These are phyloP conservation scores for Ascochyta lentis DNA, from an alignment of 2,329 filamentous ascomycete genomes.

Conservation along the genomic window DNA sequence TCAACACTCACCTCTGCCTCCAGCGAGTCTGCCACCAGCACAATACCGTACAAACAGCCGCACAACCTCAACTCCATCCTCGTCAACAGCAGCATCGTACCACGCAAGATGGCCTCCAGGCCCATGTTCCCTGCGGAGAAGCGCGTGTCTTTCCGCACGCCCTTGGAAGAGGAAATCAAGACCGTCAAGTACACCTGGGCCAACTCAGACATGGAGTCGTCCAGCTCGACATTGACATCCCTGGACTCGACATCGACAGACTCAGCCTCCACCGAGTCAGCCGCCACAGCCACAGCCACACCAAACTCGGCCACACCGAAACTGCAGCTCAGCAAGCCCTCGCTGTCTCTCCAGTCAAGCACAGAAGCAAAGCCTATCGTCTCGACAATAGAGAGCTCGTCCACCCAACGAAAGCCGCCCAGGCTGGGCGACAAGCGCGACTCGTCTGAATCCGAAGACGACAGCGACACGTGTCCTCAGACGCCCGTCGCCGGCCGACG, in stretches of 20 bases:
- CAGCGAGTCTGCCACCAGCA: conserved; percentile 45
- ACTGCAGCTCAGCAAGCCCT: conserved; percentile 18
- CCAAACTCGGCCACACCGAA: conserved; percentile 20
- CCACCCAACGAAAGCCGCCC: conserved; percentile 35
- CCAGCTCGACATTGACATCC: conserved; percentile 44
- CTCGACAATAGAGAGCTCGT: conserved; percentile 32
- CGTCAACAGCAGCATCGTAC: conserved; percentile 50
- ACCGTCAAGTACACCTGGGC: conserved; percentile 62
- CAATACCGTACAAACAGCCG: conserved; percentile 55
- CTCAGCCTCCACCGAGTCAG: conserved; percentile 17
- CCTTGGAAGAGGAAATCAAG: conserved; percentile 65
- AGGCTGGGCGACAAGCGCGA: conserved; percentile 53
- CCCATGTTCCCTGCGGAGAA: conserved; percentile 63
- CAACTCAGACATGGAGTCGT: conserved; percentile 62
- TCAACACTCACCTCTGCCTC: conserved; percentile 51
- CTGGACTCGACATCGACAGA: conserved; percentile 21
- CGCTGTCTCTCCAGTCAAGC: conserved; percentile 23
- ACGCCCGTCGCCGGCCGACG: conserved; percentile 61
- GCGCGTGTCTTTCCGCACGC: conserved; percentile 62
- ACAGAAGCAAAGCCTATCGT: conserved; percentile 20
- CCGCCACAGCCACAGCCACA: conserved; percentile 22
- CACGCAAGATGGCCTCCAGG: conserved; percentile 51
- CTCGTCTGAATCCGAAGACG: conserved; percentile 53
- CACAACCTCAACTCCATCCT: conserved; percentile 56
- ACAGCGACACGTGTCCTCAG: conserved; percentile 58